Conservation (phyloP, 306 rosid species). For the Pueraria montana region DNA sequence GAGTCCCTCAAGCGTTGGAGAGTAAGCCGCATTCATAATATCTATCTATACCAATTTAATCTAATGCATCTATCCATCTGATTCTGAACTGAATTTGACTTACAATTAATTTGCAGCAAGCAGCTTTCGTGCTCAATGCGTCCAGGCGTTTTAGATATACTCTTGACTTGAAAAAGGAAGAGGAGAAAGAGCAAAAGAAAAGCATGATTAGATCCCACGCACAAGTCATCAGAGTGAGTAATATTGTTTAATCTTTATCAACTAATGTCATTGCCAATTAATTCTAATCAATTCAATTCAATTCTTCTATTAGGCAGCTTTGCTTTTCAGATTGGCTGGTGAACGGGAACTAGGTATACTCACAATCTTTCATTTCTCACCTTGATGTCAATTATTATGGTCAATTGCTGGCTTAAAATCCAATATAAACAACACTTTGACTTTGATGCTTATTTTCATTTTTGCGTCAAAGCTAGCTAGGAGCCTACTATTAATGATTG, state of each 20-base stretch:
- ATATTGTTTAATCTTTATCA: background rate
- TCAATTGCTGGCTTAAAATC: too few relatives aligned
- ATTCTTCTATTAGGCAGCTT: constrained; percentile 77
- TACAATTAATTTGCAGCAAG: constrained; percentile 71
- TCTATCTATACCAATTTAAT: too few relatives aligned
- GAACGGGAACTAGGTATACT: constrained; percentile 80
- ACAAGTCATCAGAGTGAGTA: constrained; percentile 89
- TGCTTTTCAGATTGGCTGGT: constrained; percentile 94
- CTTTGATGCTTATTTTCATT: too few relatives aligned
- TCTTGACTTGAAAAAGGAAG: constrained; percentile 81
- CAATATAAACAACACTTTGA: too few relatives aligned
- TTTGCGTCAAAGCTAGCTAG: too few relatives aligned
- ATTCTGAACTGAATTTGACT: too few relatives aligned
- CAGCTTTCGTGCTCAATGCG: constrained; percentile 88
- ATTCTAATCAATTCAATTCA: constrained; percentile 16
- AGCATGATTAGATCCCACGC: constrained; percentile 93
- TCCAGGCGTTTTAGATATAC: constrained; percentile 93
- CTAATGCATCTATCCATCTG: too few relatives aligned
- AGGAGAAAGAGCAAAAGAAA: constrained; percentile 72
- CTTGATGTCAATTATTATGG: too few relatives aligned
- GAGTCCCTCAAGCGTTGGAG: constrained; percentile 86
- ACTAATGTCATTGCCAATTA: too few relatives aligned
- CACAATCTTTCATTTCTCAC: background rate
- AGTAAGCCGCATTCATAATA: too few relatives aligned
- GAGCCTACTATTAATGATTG: too few relatives aligned